phyloP scores from a whole-genome alignment of 495 filamentous ascomycete genomes.

The Aspergillus panamensis region DNA sequence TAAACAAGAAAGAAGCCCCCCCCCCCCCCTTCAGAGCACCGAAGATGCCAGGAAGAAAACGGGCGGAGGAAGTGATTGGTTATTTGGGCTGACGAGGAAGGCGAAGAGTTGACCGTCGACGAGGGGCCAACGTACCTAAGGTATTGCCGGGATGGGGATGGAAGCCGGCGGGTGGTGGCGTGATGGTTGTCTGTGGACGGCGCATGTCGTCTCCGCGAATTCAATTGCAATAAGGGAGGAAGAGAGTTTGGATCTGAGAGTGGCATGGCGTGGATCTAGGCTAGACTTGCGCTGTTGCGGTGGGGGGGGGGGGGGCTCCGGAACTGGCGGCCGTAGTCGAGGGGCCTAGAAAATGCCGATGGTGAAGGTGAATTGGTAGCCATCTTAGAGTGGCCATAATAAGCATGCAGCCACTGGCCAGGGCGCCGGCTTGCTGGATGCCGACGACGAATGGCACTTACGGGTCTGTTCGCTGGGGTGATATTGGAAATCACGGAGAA shows the following conservation, averaged over 20 bases:
- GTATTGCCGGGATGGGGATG: no score
- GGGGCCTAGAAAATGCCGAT: slow-evolving; percentile 48
- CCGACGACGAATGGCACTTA: slow-evolving; percentile 47
- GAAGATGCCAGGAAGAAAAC: slow-evolving; percentile 48
- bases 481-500: slow-evolving; percentile 42
- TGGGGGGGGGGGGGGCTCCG: slow-evolving; percentile 52
- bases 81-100: slow-evolving; percentile 48
- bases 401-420: slow-evolving; percentile 48
- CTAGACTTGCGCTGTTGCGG: slow-evolving; percentile 49
- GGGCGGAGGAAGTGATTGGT: slow-evolving; percentile 16
- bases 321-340: slow-evolving; percentile 54
- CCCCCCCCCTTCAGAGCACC: slow-evolving; percentile 51
- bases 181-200: slow-evolving; percentile 43
- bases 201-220: slow-evolving; percentile 43
- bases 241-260: slow-evolving; percentile 25
- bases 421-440: slow-evolving; percentile 45
- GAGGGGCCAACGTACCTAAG: slow-evolving; percentile 55
- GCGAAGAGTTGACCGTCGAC: slow-evolving; percentile 52
- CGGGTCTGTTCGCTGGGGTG: slow-evolving; percentile 32
- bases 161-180: slow-evolving; percentile 40
- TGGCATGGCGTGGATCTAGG: slow-evolving; percentile 46
- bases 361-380: slow-evolving; percentile 53
- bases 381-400: slow-evolving; percentile 51
- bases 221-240: slow-evolving; percentile 20
- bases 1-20: slow-evolving; percentile 44